Percentiles rank a stretch among this genome's conserved stretches.
phyloP scores from a whole-genome alignment of 2,329 filamentous ascomycete species.

The Gnomoniopsis sp. region DNA sequence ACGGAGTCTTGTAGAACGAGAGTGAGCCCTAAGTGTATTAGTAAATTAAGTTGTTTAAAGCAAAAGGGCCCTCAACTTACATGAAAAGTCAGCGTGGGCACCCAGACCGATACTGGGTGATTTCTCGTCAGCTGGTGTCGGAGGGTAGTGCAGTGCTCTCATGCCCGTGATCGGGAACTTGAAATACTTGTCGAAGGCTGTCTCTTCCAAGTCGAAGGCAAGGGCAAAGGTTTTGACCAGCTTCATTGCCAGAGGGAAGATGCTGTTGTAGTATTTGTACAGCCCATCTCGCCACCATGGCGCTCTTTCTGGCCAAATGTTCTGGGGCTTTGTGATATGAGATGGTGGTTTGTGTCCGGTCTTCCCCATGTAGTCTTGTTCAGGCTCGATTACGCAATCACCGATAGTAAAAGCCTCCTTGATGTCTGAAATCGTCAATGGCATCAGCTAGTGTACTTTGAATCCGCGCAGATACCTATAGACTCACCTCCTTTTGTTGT shows the following conservation, averaged over 20 bases:
- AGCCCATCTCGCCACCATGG: slow-evolving; percentile 31
- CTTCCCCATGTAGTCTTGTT: slow-evolving; percentile 30
- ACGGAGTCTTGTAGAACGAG: slow-evolving; percentile 31
- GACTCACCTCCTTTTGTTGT: slow-evolving; percentile 27
- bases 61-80: slow-evolving; percentile 14
- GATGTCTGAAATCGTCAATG: slow-evolving; percentile 19
- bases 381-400: slow-evolving; percentile 33
- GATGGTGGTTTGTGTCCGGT: slow-evolving; percentile 24
- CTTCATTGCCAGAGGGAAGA: slow-evolving; percentile 29
- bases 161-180: slow-evolving; percentile 39
- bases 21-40: slow-evolving; percentile 28
- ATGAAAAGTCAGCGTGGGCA: slow-evolving; percentile 39
- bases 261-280: slow-evolving; percentile 31
- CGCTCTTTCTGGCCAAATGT: slow-evolving; percentile 30
- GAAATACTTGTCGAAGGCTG: slow-evolving; percentile 33
- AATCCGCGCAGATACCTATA: not conserved
- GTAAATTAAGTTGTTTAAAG: not conserved
- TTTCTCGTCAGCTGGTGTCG: slow-evolving; percentile 25
- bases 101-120: slow-evolving; percentile 31
- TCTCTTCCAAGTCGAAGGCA: slow-evolving; percentile 35
- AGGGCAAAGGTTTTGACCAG: slow-evolving; percentile 34
- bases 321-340: slow-evolving; percentile 28
- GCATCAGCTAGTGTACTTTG: not conserved
- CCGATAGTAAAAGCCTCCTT: slow-evolving; percentile 36
- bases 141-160: slow-evolving; percentile 37